Evolutionary conservation across 768 basidiomycete genomes (phyloP).

Genomic region (Termitomyces heimii): DNA sequence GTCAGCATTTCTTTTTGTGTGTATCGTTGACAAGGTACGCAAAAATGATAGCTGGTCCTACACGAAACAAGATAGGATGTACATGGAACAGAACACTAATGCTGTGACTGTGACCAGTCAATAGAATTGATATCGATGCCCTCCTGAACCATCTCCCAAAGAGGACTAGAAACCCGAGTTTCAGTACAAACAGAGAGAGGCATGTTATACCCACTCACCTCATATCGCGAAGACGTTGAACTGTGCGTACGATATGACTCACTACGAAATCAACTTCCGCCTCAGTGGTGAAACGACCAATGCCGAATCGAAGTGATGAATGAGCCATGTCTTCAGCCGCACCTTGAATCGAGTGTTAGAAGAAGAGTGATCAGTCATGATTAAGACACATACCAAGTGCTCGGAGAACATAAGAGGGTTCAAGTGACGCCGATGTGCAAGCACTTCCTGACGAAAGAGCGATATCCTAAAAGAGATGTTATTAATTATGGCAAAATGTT

Average conservation of each 20-base stretch:
- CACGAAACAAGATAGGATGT: conserved; percentile 4
- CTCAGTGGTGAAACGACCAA: conserved; percentile 97
- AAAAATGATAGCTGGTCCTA: neutral
- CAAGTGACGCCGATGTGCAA: conserved; percentile 96
- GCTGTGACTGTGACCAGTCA: conserved; percentile 93
- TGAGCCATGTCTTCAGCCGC: conserved; percentile 99
- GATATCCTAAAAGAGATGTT: conserved; percentile 64
- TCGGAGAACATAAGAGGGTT: conserved; percentile 96
- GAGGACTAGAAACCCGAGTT: conserved; percentile 45
- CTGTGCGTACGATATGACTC: conserved; percentile 80
- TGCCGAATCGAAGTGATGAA: conserved; percentile 94
- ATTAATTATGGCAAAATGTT: conserved; percentile 5
- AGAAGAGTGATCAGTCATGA: neutral
- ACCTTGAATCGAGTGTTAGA: conserved; percentile 34
- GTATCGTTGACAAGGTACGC: neutral
- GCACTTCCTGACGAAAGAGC: conserved; percentile 97
- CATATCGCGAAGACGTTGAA: conserved; percentile 88
- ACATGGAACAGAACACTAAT: conserved; percentile 36
- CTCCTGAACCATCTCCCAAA: conserved; percentile 99
- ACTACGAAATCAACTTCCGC: conserved; percentile 95
- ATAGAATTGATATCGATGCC: conserved; percentile 95
- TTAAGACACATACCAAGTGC: conserved; percentile 61
- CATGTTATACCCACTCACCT: conserved; percentile 41
- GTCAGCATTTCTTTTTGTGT: neutral
- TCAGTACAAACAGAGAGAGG: conserved; percentile 7